Percentiles rank a stretch among this genome's conserved stretches.
phyloP scores from a whole-genome alignment of 176 grass and related monocot genomes.

The Rhipidocladum racemiflorum region DNA sequence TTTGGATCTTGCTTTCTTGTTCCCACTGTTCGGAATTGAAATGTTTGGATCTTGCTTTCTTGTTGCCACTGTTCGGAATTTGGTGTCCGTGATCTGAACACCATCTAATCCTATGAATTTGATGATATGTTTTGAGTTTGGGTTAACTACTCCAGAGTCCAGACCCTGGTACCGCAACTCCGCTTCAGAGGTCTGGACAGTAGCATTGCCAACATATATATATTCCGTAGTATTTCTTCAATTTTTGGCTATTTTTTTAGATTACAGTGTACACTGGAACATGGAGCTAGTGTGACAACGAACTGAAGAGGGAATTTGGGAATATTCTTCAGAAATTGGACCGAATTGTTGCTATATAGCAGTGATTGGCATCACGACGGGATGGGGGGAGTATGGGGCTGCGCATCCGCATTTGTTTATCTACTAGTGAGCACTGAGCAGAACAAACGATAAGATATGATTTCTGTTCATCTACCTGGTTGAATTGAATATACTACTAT shows the following conservation, averaged over 20 bases:
- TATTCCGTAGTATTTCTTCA: neutral
- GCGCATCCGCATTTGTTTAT: conserved; percentile 21
- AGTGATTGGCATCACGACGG: conserved; percentile 19
- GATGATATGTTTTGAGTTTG: neutral
- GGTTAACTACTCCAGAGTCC: neutral
- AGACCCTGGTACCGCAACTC: neutral
- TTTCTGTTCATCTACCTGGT: neutral
- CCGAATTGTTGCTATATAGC: neutral
- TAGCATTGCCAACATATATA: no score
- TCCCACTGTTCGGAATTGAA: neutral
- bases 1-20: neutral
- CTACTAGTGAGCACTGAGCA: neutral
- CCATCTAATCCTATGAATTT: neutral
- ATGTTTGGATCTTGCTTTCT: neutral
- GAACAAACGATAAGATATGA: neutral
- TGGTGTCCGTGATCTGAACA: neutral
- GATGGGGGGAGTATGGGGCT: neutral
- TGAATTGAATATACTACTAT: neutral
- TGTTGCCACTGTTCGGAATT: neutral
- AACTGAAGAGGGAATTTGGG: neutral
- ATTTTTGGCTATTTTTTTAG: neutral
- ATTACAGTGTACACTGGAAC: conserved; percentile 1
- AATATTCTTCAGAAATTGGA: conserved; percentile 40
- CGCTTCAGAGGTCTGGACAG: no score
- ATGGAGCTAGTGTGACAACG: neutral